Evolutionary conservation across 2,329 filamentous ascomycete genomes (phyloP), one percentile per base, ranked within the genome.

Genomic region (Trichoderma polysporum): DNA sequence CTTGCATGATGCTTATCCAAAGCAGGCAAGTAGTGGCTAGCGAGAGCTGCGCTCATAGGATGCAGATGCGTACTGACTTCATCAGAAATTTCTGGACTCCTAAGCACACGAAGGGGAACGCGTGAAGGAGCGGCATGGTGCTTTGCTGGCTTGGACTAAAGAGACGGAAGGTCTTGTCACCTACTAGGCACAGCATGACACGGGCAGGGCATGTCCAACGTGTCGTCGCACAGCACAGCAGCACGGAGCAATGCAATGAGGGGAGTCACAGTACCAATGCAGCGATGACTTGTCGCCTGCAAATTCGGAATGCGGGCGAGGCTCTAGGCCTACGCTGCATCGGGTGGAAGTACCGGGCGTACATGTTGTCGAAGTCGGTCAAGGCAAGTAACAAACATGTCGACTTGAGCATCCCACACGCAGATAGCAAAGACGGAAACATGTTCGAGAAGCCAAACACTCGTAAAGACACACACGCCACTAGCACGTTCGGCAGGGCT

Each of bases 251-350:
- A 49, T 52, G 39, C 49, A 66, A 58, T 29, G 53, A 53, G 37
- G 37, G 45, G 49, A 35, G 52, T 47, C 19, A 53, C 56, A 61
- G 47, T 41, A 56, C 37, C 37, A 49, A 59, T 61, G 64, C 64
- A 61, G 53, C 56, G 49, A 60, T 66, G 64, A 66, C 64, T 66
- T 66, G 64, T 66, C 64, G 64, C 35, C 47, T 60, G 56, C 61
- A 64, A 47, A 56, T 13, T 29, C 22, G 25, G 29, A 47, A 33
- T 31, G 52, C 17, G 49, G 47, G 45, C 47, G 56, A 66, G 47
- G 49, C 37, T 59, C 64, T 17, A 35, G 49, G 47, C 57, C 35
- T 56, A 61, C 57, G 37, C 39, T 31, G 37, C 39, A 17, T 47
- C 50, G 25, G 50, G 60, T 63, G 31, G 9, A 41, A 45, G 60